These are phyloP conservation scores for Hyaloscypha bicolor DNA, from an alignment of 495 filamentous ascomycete species.

Conservation along the genomic window DNA sequence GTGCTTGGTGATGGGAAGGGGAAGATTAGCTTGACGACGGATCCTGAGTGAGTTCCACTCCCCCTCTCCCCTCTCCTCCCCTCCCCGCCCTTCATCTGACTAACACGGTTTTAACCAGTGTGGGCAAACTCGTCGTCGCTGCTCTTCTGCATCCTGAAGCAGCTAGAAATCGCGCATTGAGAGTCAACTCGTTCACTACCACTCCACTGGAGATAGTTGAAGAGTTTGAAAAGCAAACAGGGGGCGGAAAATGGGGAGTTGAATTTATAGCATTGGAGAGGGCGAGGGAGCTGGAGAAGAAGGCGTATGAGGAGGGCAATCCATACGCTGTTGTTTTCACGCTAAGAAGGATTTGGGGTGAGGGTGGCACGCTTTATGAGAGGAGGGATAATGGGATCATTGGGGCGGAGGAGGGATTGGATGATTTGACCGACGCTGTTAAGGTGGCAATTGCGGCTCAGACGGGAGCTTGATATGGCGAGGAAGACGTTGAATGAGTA, in stretches of 20 bases:
- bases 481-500: no score
- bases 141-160: constrained; percentile 57
- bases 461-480: not conserved
- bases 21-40: constrained; percentile 64
- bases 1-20: constrained; percentile 59
- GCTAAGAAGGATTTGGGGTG: constrained; percentile 68
- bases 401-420: constrained; percentile 44
- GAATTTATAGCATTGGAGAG: constrained; percentile 53
- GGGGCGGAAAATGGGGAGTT: constrained; percentile 49
- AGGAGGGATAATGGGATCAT: constrained; percentile 66
- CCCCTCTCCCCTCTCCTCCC: no score
- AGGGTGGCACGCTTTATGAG: constrained; percentile 70
- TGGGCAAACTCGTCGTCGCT: constrained; percentile 64
- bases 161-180: constrained; percentile 57
- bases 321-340: constrained; percentile 59
- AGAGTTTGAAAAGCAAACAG: constrained; percentile 67
- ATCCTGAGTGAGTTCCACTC: constrained; percentile 55
- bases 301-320: constrained; percentile 54
- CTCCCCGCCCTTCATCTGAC: no score
- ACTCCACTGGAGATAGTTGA: constrained; percentile 62
- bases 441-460: constrained; percentile 38
- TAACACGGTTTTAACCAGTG: constrained; percentile 42
- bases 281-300: constrained; percentile 53
- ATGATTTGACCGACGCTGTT: constrained; percentile 51
- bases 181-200: constrained; percentile 70